Percentiles rank a stretch among this genome's conserved stretches.
phyloP scores from a whole-genome alignment of 768 basidiomycete species.

The Tulasnella sp. region DNA sequence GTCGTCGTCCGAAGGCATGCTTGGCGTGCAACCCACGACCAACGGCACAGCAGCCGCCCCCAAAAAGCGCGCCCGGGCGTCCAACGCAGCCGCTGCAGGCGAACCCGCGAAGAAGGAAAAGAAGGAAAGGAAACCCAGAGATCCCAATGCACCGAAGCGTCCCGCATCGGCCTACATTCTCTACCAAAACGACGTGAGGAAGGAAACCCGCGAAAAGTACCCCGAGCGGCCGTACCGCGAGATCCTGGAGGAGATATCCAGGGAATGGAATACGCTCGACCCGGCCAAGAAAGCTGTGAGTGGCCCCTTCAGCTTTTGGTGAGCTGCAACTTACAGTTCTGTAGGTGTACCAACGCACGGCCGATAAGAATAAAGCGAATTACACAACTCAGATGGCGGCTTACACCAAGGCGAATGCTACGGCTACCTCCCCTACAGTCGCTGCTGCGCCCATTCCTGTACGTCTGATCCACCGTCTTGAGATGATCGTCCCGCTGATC shows the following conservation, averaged over 20 bases:
- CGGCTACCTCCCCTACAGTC: neutral
- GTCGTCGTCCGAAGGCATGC: neutral
- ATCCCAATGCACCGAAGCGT: slow-evolving; percentile 89
- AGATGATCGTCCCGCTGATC: neutral
- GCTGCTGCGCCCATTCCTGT: neutral
- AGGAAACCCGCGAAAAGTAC: slow-evolving; percentile 50
- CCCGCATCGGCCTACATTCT: slow-evolving; percentile 87
- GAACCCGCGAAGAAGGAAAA: slow-evolving; percentile 39
- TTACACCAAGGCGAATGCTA: slow-evolving; percentile 4
- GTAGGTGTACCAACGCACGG: slow-evolving; percentile 8
- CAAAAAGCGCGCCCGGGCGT: neutral
- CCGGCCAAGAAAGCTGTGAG: slow-evolving; percentile 2
- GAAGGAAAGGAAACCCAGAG: slow-evolving; percentile 55
- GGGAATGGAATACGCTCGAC: slow-evolving; percentile 1
- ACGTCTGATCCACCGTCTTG: neutral
- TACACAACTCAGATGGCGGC: neutral
- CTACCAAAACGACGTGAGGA: slow-evolving; percentile 85
- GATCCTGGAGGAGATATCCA: slow-evolving; percentile 49
- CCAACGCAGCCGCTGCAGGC: neutral
- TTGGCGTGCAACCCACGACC: neutral
- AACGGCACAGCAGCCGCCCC: neutral
- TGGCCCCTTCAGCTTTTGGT: neutral
- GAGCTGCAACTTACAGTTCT: neutral
- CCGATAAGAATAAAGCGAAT: neutral
- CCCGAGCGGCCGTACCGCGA: slow-evolving; percentile 59